Percentiles rank a stretch among this genome's conserved stretches.
phyloP scores from a whole-genome alignment of 2,329 filamentous ascomycete species.

The Colletotrichum sp. region DNA sequence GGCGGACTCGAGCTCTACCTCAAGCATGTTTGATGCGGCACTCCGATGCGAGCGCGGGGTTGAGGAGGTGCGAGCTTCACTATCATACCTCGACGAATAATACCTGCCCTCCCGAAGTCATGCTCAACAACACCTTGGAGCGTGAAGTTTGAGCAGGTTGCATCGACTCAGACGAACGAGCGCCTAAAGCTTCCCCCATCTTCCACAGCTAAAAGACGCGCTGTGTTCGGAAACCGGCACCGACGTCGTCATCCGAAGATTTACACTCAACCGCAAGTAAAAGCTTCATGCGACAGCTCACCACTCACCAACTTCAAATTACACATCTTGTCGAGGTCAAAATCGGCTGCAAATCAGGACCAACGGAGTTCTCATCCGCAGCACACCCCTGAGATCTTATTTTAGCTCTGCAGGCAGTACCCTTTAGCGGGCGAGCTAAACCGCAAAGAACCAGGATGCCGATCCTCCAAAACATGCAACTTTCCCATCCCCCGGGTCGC shows the following conservation, averaged over 20 bases:
- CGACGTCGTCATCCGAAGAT: not conserved
- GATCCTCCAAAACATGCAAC: not conserved
- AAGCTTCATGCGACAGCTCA: not conserved
- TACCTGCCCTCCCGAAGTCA: not conserved
- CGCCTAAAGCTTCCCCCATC: not conserved
- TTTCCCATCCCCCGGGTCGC: not conserved
- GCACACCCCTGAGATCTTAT: not conserved
- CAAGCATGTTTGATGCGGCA: not conserved
- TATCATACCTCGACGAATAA: too few relatives aligned
- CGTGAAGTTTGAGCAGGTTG: not conserved
- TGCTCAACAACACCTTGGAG: not conserved
- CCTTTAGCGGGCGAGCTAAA: not conserved
- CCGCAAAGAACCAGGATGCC: not conserved
- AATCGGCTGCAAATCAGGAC: not conserved
- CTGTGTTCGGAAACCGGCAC: not conserved
- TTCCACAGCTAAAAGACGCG: not conserved
- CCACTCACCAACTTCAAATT: not conserved
- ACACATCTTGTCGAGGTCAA: not conserved
- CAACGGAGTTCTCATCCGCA: not conserved
- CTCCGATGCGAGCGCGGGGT: constrained; percentile 9
- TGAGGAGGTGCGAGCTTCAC: not conserved
- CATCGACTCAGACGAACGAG: not conserved
- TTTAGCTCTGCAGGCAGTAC: not conserved
- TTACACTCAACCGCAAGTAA: not conserved
- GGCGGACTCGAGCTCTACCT: not conserved